These are phyloP conservation scores for Nakazawaea wyomingensis DNA, from an alignment of 805 yeast genomes.

Conservation along the genomic window DNA sequence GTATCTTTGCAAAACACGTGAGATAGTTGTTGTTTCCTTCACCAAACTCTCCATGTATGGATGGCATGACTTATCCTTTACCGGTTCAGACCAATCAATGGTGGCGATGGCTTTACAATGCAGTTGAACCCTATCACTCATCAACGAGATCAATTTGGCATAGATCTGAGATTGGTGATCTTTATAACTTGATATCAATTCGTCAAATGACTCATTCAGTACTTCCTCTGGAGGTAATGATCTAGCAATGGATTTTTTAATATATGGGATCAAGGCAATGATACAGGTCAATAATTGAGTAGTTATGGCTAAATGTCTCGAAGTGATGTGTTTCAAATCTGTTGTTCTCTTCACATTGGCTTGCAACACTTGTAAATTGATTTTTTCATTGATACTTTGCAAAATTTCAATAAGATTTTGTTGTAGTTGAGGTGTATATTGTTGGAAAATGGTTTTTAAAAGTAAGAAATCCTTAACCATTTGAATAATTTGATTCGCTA, in stretches of 20 bases:
- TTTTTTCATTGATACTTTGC: slow-evolving; percentile 46
- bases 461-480: slow-evolving; percentile 49
- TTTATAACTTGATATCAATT: slow-evolving; percentile 34
- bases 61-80: slow-evolving; percentile 44
- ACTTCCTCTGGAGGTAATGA: slow-evolving; percentile 24
- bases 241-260: slow-evolving; percentile 26
- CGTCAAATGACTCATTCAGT: slow-evolving; percentile 30
- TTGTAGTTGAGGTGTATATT: slow-evolving; percentile 33
- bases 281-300: slow-evolving; percentile 58
- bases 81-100: slow-evolving; percentile 46
- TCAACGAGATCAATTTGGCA: slow-evolving; percentile 59
- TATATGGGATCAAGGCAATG: slow-evolving; percentile 31
- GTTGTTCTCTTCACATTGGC: slow-evolving; percentile 77
- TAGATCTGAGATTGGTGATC: slow-evolving; percentile 64
- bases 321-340: slow-evolving; percentile 67
- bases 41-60: slow-evolving; percentile 61
- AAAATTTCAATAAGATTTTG: slow-evolving; percentile 40
- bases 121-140: slow-evolving; percentile 55
- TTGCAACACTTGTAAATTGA: slow-evolving; percentile 57
- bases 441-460: slow-evolving; percentile 53
- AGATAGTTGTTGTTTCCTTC: slow-evolving; percentile 61
- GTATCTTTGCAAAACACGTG: slow-evolving; percentile 53
- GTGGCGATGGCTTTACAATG: slow-evolving; percentile 44
- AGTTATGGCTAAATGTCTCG: slow-evolving; percentile 64
- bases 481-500: slow-evolving; percentile 34